A percentile compares a stretch with the other conserved stretches of the same genome.
These are phyloP conservation scores for Fibroporia radiculosa DNA, from an alignment of 768 basidiomycete species.

Conservation along the genomic window DNA sequence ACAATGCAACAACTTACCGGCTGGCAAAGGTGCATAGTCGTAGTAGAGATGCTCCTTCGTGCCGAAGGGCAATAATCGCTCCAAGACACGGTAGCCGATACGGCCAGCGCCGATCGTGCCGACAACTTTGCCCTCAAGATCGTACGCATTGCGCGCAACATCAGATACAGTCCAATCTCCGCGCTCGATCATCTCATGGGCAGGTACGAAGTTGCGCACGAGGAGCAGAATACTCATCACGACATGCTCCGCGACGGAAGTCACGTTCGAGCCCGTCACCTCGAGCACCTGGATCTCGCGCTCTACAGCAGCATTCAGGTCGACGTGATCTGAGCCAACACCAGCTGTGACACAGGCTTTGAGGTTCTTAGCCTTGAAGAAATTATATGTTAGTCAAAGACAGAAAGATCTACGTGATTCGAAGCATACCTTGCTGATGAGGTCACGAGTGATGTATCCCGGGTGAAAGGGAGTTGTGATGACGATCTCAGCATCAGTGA, in stretches of 20 bases:
- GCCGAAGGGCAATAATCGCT: conserved; percentile 76
- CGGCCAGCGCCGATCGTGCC: conserved; percentile 79
- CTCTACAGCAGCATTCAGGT: conserved; percentile 82
- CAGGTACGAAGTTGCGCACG: conserved; percentile 84
- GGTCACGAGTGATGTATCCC: conserved; percentile 70
- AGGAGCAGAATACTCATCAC: conserved; percentile 86
- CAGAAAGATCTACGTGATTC: not conserved
- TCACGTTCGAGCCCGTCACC: conserved; percentile 86
- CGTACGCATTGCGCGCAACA: conserved; percentile 75
- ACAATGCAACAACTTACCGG: conserved; percentile 15
- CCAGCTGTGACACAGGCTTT: conserved; percentile 88
- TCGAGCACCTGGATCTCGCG: conserved; percentile 56
- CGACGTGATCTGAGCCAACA: conserved; percentile 87
- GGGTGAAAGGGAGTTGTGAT: conserved; percentile 87
- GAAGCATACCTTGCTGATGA: conserved; percentile 52
- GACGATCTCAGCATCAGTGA: conserved; percentile 70
- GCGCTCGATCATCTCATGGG: conserved; percentile 83
- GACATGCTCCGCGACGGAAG: conserved; percentile 88
- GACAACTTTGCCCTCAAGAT: conserved; percentile 86
- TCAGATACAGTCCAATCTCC: conserved; percentile 90
- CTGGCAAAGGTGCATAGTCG: conserved; percentile 70
- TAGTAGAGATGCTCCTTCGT: conserved; percentile 89
- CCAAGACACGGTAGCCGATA: conserved; percentile 83
- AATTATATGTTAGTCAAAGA: not conserved
- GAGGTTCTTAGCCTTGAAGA: conserved; percentile 61